Base-by-base conservation (phyloP, 805 yeast genomes). In the Ogataea glucozyma region DNA sequence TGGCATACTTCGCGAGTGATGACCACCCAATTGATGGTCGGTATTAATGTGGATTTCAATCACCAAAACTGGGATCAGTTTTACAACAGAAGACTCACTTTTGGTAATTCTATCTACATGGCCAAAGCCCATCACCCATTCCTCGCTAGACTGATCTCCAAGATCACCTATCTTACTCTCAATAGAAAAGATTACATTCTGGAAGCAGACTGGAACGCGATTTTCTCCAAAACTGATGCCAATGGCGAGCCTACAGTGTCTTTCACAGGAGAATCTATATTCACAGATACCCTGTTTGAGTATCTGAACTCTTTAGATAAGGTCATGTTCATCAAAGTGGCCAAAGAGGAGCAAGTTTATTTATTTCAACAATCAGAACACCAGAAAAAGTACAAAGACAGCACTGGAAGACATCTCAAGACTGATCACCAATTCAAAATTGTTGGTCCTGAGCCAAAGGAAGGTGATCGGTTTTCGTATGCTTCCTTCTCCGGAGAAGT, bases 101-200 rank as follows among this genome's bases (percentile, higher is more conserved):
- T 57, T 20, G 31, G 49, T 6, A 54, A 50, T 21, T 30, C 40
- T 26, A 31, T 50, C 8, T 52, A 54, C 31, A 42, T 41, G 40
- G 55, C 55, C 19, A 54, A 54, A 20, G 38, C 36, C 8, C 51
- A 53, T 38, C 61, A 57, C 44, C 60, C 61, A 17, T 53, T 55
- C 29, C 40, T 58, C 9, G 56, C 53, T 3, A 48, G 43, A 26
- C 40, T 58, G 26, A 56, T 56, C 22, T 56, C 57, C 3, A 47
- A 43, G 14, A 53, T 58, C 22, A 51, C 57, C 9, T 48, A 42
- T 31, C 34, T 47, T 18, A 34, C 41, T 5, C 50, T 41, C 37
- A 18, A 18, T 4, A 40, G 48, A 33, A 30, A 33, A 16, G 42
- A 33, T 2, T 17, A 13, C 20, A 38, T 51, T 13, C 9, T 29